These are phyloP conservation scores for Fusarium coffeatum DNA, from an alignment of 2,329 filamentous ascomycete species.

Conservation along the genomic window DNA sequence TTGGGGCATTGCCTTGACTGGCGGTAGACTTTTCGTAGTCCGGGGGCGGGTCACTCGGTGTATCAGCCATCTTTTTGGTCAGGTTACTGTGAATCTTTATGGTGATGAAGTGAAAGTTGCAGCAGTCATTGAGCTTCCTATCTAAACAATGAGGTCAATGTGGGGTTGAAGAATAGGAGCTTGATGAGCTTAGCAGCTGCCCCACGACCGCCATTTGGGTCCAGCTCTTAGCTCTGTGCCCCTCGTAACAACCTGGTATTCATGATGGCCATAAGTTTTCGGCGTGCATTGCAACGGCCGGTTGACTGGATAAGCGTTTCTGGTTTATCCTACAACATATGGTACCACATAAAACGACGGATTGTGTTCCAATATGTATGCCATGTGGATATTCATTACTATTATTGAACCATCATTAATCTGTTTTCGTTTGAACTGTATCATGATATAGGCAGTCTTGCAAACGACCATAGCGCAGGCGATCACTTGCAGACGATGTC, in stretches of 20 bases:
- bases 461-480: slow-evolving; percentile 24
- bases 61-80: slow-evolving; percentile 45
- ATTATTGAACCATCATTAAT: background rate
- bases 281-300: background rate
- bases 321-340: background rate
- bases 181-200: slow-evolving; percentile 36
- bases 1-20: slow-evolving; percentile 50
- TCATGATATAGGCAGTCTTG: slow-evolving; percentile 21
- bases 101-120: slow-evolving; percentile 19
- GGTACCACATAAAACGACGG: no score
- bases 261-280: slow-evolving; percentile 20
- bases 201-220: slow-evolving; percentile 32
- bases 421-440: slow-evolving; percentile 19
- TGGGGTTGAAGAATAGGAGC: slow-evolving; percentile 42
- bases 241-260: slow-evolving; percentile 27
- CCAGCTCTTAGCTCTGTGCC: slow-evolving; percentile 29
- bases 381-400: background rate
- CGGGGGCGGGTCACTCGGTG: slow-evolving; percentile 57
- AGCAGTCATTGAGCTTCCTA: slow-evolving; percentile 16
- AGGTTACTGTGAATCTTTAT: background rate
- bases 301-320: background rate
- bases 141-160: slow-evolving; percentile 43
- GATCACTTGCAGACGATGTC: slow-evolving; percentile 1
- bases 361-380: no score
- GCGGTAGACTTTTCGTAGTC: slow-evolving; percentile 58